Evolutionary conservation across 805 yeast species (phyloP).

Genomic region (Yarrowia sp.): DNA sequence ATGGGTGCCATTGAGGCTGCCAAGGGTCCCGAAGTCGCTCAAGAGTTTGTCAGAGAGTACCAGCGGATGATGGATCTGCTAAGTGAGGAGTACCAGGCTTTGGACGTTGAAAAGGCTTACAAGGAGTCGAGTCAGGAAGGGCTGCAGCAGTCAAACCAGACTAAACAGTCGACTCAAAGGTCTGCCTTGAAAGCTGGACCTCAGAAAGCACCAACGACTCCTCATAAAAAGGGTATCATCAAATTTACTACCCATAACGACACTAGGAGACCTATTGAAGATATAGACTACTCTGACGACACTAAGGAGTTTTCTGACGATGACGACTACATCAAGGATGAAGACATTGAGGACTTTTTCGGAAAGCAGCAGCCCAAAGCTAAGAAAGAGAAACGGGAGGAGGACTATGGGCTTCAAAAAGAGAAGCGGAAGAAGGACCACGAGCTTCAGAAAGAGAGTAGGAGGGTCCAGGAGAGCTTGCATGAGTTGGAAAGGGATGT

Average conservation of each 20-base stretch:
- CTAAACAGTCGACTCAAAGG: too few relatives aligned
- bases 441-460: not conserved
- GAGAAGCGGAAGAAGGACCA: not conserved
- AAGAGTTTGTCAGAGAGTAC: conserved; percentile 7
- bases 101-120: not conserved
- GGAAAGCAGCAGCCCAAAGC: not conserved
- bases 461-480: conserved; percentile 5
- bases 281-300: not conserved
- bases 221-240: conserved; percentile 3
- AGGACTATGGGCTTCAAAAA: not conserved
- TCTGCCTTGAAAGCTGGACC: too few relatives aligned
- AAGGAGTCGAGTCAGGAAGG: too few relatives aligned
- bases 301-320: not conserved
- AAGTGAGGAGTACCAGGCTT: conserved; percentile 10
- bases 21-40: conserved; percentile 18
- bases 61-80: conserved; percentile 7
- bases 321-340: not conserved
- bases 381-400: not conserved
- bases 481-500: conserved; percentile 11
- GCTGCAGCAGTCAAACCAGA: not conserved
- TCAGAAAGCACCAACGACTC: not conserved
- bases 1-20: conserved; percentile 1
- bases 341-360: not conserved
- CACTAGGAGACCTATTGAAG: not conserved
- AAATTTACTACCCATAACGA: not conserved